Evolutionary conservation across 2,329 filamentous ascomycete genomes (phyloP).

Genomic region (Verticillium dahliae): DNA sequence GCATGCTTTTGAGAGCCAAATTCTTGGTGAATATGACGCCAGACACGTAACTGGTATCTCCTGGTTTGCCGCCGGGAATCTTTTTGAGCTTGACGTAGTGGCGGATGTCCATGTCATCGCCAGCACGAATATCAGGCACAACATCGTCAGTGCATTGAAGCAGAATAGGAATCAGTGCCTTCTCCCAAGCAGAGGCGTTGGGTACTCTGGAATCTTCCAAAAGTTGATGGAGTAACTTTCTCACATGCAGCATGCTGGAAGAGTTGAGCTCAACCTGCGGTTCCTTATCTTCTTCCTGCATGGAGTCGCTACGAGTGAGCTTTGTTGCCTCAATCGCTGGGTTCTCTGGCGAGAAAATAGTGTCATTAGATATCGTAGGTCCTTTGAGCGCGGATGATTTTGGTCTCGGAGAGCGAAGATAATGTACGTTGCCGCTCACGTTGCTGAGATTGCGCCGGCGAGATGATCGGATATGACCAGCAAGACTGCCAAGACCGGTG

Average conservation of each 20-base stretch:
- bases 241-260: conserved; percentile 82
- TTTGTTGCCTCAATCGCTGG: conserved; percentile 36
- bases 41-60: conserved; percentile 93
- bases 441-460: conserved; percentile 79
- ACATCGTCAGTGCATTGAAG: conserved; percentile 91
- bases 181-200: conserved; percentile 76
- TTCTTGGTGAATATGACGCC: conserved; percentile 98
- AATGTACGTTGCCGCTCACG: conserved; percentile 60
- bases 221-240: conserved; percentile 76
- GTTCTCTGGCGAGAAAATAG: conserved; percentile 39
- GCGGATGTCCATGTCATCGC: conserved; percentile 93
- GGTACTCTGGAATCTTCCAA: conserved; percentile 70
- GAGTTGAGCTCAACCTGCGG: conserved; percentile 80
- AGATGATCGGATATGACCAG: conserved; percentile 53
- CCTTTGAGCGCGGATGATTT: conserved; percentile 52
- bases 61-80: conserved; percentile 81
- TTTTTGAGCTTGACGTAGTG: conserved; percentile 98
- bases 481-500: conserved; percentile 47
- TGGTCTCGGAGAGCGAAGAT: conserved; percentile 67
- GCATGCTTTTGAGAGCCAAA: conserved; percentile 92
- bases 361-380: conserved; percentile 44
- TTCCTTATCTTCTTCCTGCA: conserved; percentile 63
- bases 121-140: conserved; percentile 80
- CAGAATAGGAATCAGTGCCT: conserved; percentile 81
- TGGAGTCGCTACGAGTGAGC: conserved; percentile 73